Base-by-base conservation (phyloP, 495 filamentous ascomycete genomes). In the Aspergillus conjunctus region DNA sequence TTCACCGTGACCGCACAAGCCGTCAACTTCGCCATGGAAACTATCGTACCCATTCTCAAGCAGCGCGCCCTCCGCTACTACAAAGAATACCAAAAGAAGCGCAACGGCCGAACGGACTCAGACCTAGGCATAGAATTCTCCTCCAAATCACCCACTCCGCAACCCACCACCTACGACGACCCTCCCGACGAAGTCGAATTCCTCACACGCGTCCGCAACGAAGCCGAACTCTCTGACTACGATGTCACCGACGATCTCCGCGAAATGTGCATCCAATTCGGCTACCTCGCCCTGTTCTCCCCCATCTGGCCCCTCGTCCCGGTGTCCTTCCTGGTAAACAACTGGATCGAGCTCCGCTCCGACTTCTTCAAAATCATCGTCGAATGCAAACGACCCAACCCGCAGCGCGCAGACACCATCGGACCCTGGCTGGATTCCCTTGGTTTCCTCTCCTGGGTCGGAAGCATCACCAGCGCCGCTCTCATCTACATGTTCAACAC, bases 1-100 rank as follows among this genome's bases (percentile, higher is more conserved):
- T 96, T 97, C 70, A 93, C 94, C 0, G 92, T 98, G 12, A 98
- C 94, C 0, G 94, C 93, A 0, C 94, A 98, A 69, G 86, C 93
- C 45, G 91, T 98, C 59, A 91, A 89, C 59, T 86, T 96, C 20
- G 89, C 83, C 26, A 84, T 93, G 73, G 95, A 98, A 69, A 85
- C 91, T 15, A 81, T 97, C 48, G 87, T 97, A 22, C 94, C 94
- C 0, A 90, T 88, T 66, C 71, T 91, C 18, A 95, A 96, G 72
- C 89, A 92, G 63, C 81, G 81, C 63, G 79, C 84, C 3, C 84
- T 88, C 67, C 83, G 83, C 46, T 88, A 91, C 62, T 90, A 90
- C 65, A 90, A 92, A 68, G 78, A 88, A 48, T 78, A 72, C 52
- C 71, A 68, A 57, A 71, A 74, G 59, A 73, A 71, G 55, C 63